Conservation (phyloP, 345 rosid genomes). For the Microthlaspi erraticum region DNA sequence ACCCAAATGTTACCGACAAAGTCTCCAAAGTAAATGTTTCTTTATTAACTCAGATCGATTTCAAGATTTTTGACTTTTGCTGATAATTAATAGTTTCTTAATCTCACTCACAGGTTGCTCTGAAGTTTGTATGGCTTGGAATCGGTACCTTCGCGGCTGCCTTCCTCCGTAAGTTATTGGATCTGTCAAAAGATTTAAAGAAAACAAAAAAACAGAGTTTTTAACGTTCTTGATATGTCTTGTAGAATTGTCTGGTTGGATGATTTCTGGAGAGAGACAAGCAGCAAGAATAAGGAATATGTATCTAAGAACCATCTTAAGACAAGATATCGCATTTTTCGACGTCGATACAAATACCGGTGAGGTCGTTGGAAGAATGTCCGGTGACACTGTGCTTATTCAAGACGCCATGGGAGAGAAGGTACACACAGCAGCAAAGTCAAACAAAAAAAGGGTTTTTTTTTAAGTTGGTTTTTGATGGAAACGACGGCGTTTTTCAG, state of each 20-base stretch:
- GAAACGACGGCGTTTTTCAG: conserved; percentile 45
- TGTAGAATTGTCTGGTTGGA: conserved; percentile 88
- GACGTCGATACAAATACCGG: conserved; percentile 85
- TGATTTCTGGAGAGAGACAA: conserved; percentile 89
- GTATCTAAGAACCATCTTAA: conserved; percentile 75
- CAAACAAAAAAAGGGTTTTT: neutral
- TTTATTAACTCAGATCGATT: neutral
- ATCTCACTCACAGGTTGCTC: conserved; percentile 54
- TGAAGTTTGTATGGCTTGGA: conserved; percentile 80
- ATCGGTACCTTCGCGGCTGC: conserved; percentile 66
- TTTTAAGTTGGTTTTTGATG: neutral
- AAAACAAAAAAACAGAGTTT: conserved; percentile 6
- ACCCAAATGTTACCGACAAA: conserved; percentile 40
- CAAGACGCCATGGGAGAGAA: conserved; percentile 98
- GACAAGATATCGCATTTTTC: conserved; percentile 84
- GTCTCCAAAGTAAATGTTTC: conserved; percentile 62
- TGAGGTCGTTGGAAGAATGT: conserved; percentile 95
- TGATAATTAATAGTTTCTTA: conserved; percentile 3
- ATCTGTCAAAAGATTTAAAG: neutral
- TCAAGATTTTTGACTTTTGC: conserved; percentile 12
- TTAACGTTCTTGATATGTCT: conserved; percentile 20
- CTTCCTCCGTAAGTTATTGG: conserved; percentile 69
- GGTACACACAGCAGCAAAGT: conserved; percentile 39
- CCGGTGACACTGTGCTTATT: conserved; percentile 92
- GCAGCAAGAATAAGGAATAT: conserved; percentile 71